These are phyloP conservation scores for Hortiboletus campestris DNA, from an alignment of 768 basidiomycete genomes.

Conservation along the genomic window DNA sequence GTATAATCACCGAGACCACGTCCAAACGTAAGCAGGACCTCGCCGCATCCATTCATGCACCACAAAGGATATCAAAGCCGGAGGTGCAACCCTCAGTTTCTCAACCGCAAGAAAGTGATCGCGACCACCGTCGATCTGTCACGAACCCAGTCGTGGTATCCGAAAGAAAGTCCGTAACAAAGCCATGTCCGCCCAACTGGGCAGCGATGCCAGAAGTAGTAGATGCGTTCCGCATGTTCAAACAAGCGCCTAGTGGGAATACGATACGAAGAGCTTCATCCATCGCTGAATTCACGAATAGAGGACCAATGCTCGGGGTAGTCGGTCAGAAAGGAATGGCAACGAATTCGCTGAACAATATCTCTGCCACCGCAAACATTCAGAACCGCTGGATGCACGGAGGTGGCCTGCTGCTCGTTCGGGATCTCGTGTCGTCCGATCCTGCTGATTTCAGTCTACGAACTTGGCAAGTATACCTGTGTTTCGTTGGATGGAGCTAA, in stretches of 20 bases:
- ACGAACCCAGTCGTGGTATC: neutral
- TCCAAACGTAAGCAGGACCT: neutral
- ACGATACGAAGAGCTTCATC: no score
- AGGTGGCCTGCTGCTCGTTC: conserved; percentile 8
- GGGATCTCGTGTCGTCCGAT: conserved; percentile 13
- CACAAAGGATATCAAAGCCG: neutral
- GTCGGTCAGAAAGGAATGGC: conserved; percentile 18
- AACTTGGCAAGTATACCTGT: conserved; percentile 3
- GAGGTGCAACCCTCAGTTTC: neutral
- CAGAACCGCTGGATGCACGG: conserved; percentile 3
- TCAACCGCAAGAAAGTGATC: neutral
- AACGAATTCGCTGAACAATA: conserved; percentile 14
- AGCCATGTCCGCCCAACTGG: conserved; percentile 11
- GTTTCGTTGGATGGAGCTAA: neutral
- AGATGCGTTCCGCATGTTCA: conserved; percentile 15
- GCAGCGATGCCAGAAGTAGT: conserved; percentile 20
- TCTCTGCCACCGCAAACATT: conserved; percentile 9
- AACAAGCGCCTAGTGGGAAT: neutral
- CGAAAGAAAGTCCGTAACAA: neutral
- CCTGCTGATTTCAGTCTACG: conserved; percentile 19
- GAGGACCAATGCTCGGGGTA: neutral
- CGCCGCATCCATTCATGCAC: conserved; percentile 14
- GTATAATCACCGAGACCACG: neutral
- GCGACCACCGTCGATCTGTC: neutral
- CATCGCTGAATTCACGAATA: neutral